Evolutionary conservation across 2,329 filamentous ascomycete genomes (phyloP).

Genomic region (Rhinocladiella mackenziei): DNA sequence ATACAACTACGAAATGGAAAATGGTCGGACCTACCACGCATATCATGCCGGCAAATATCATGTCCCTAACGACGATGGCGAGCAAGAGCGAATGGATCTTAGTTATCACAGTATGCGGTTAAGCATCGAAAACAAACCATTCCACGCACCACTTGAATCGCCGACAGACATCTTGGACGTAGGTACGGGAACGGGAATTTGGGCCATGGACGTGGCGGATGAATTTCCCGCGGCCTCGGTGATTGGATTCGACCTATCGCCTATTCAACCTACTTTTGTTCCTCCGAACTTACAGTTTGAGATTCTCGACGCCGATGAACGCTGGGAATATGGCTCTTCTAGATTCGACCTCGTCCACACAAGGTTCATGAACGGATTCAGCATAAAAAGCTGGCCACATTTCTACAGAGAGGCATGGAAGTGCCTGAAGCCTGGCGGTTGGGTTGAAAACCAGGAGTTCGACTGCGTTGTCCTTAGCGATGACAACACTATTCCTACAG

Average conservation of each 20-base stretch:
- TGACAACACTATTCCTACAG: constrained; percentile 10
- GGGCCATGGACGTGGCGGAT: constrained; percentile 31
- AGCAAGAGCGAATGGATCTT: constrained; percentile 8
- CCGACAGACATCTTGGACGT: constrained; percentile 14
- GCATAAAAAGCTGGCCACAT: constrained; percentile 53
- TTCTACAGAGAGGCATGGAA: constrained; percentile 24
- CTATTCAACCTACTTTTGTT: constrained; percentile 37
- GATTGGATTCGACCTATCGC: constrained; percentile 28
- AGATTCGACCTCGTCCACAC: constrained; percentile 58
- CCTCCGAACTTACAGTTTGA: constrained; percentile 55
- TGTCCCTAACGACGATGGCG: constrained; percentile 40
- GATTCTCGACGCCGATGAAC: constrained; percentile 55
- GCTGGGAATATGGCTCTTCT: constrained; percentile 50
- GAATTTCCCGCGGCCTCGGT: constrained; percentile 29
- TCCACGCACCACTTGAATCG: constrained; percentile 13
- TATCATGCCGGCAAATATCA: constrained; percentile 38
- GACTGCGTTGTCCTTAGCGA: constrained; percentile 28
- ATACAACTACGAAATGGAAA: constrained; percentile 33
- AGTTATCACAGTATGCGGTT: constrained; percentile 12
- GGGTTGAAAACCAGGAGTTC: constrained; percentile 40
- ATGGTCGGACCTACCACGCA: constrained; percentile 36
- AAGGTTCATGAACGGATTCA: constrained; percentile 51
- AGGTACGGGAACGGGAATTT: constrained; percentile 15
- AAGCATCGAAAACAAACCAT: constrained; percentile 12
- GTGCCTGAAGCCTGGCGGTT: constrained; percentile 39